Conservation (phyloP, 2,329 filamentous ascomycete species). For the Chrysoporthe cubensis region DNA sequence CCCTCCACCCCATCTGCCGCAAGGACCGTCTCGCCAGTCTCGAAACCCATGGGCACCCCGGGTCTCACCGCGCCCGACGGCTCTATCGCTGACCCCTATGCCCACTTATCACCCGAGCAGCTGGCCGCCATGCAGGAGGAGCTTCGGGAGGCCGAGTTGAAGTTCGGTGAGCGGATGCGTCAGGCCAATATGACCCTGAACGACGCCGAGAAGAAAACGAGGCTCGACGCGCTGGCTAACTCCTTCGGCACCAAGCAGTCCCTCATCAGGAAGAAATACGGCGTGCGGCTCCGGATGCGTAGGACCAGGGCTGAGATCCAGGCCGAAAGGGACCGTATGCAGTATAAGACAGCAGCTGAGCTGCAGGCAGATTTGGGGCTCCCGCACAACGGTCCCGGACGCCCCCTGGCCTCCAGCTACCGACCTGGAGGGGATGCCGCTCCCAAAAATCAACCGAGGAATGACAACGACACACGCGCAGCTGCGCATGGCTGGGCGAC, state of each 20-base stretch:
- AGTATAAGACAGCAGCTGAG: conserved; percentile 35
- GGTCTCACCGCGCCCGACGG: background rate
- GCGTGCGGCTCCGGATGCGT: conserved; percentile 56
- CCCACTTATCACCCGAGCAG: conserved; percentile 44
- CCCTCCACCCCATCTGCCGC: background rate
- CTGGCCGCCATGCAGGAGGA: conserved; percentile 41
- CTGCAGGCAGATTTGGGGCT: conserved; percentile 16
- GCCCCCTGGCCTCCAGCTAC: background rate
- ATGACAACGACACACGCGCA: background rate
- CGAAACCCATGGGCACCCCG: background rate
- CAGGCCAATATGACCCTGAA: conserved; percentile 46
- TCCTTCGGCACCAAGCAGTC: conserved; percentile 60
- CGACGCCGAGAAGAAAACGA: conserved; percentile 36
- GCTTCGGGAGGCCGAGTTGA: conserved; percentile 41
- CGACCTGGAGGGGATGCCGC: background rate
- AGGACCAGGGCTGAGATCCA: conserved; percentile 52
- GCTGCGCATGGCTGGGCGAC: conserved; percentile 4
- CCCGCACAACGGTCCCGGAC: conserved; percentile 6
- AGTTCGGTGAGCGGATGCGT: conserved; percentile 47
- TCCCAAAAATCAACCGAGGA: background rate
- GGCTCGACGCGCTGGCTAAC: conserved; percentile 52
- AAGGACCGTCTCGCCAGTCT: background rate
- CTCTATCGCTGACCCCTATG: conserved; percentile 46
- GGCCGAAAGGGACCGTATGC: conserved; percentile 45
- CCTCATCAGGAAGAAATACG: conserved; percentile 60